These are phyloP conservation scores for Yamadazyma tumulicola DNA, from an alignment of 805 yeast genomes.

Conservation along the genomic window DNA sequence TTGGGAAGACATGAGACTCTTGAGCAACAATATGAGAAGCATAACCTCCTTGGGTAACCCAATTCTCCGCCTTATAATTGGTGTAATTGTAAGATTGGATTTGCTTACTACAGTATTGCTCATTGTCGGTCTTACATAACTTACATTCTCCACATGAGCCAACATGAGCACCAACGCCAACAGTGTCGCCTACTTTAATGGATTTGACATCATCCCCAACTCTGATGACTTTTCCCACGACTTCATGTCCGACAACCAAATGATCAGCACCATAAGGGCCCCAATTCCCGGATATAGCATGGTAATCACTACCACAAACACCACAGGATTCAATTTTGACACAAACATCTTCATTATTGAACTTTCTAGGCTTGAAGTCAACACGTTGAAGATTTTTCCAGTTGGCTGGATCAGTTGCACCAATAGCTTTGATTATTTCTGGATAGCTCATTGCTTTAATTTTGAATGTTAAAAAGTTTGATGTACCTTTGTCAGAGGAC, in stretches of 20 bases:
- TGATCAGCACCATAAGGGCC: conserved; percentile 24
- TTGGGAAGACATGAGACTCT: conserved; percentile 43
- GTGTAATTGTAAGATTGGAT: conserved; percentile 49
- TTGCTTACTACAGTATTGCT: conserved; percentile 48
- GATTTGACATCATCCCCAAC: conserved; percentile 54
- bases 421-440: background rate
- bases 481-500: too few species aligned
- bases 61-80: conserved; percentile 31
- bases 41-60: conserved; percentile 46
- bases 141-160: conserved; percentile 61
- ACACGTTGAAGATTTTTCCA: background rate
- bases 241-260: conserved; percentile 60
- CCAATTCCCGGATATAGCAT: conserved; percentile 53
- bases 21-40: conserved; percentile 45
- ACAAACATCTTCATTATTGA: conserved; percentile 6
- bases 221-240: conserved; percentile 55
- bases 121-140: conserved; percentile 41
- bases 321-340: conserved; percentile 43
- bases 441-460: background rate
- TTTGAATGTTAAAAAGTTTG: too few species aligned
- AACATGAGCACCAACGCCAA: conserved; percentile 74
- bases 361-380: conserved; percentile 8
- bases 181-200: conserved; percentile 66
- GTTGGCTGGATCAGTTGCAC: background rate
- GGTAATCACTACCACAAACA: conserved; percentile 60